Percentiles rank a stretch among this genome's conserved stretches.
phyloP scores from a whole-genome alignment of 2,329 filamentous ascomycete species.

The Fusarium piperis region DNA sequence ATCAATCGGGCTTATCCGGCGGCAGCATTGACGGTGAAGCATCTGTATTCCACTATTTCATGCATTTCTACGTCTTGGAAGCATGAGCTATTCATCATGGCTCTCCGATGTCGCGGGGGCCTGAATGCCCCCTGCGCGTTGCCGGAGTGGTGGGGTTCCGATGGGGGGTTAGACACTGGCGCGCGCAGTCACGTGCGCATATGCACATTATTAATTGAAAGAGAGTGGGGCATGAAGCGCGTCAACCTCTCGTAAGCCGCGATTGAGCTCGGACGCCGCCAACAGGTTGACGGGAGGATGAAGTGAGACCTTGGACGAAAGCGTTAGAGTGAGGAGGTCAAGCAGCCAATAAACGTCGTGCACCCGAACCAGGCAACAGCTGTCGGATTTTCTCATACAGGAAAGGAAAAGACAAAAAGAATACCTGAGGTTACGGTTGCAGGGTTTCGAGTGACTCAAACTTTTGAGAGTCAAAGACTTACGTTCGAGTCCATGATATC shows the following conservation, averaged over 20 bases:
- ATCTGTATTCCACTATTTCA: not conserved
- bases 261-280: conserved; percentile 19
- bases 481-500: conserved; percentile 34
- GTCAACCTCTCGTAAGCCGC: conserved; percentile 26
- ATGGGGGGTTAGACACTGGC: conserved; percentile 22
- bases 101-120: conserved; percentile 20
- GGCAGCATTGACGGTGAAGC: not conserved
- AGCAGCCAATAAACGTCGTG: conserved; percentile 31
- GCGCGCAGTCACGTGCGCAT: conserved; percentile 39
- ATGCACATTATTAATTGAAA: conserved; percentile 41
- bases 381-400: not conserved
- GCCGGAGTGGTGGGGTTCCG: conserved; percentile 26
- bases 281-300: conserved; percentile 35
- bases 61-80: not conserved
- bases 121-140: conserved; percentile 12
- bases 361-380: not conserved
- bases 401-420: conserved; percentile 3
- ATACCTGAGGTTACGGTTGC: conserved; percentile 11
- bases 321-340: conserved; percentile 10
- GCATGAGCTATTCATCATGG: not conserved
- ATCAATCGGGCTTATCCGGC: not conserved
- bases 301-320: conserved; percentile 19
- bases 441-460: conserved; percentile 28
- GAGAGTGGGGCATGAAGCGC: not conserved
- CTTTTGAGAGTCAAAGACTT: not conserved